A percentile compares a stretch with the other conserved stretches of the same genome.
Evolutionary conservation across 768 basidiomycete species (phyloP).

Genomic region (Leccinum sublutescens): DNA sequence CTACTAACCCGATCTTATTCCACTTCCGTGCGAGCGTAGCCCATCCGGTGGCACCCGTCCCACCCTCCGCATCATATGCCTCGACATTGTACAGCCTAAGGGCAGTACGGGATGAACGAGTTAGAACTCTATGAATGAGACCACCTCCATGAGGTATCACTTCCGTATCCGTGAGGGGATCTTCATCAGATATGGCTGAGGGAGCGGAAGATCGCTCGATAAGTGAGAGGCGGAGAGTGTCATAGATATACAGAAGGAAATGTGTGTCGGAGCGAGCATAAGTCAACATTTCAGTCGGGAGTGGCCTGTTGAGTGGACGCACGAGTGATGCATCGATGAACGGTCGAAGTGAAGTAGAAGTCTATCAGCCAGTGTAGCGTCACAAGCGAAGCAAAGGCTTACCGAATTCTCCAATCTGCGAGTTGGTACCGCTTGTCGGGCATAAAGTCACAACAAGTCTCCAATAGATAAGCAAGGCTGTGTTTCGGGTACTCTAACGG

Average conservation of each 20-base stretch:
- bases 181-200: constrained; percentile 23
- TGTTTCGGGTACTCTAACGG: constrained; percentile 74
- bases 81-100: constrained; percentile 70
- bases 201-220: constrained; percentile 57
- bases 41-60: constrained; percentile 73
- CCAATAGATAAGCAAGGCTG: constrained; percentile 79
- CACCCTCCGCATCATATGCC: constrained; percentile 62
- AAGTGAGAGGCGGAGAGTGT: constrained; percentile 84
- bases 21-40: constrained; percentile 75
- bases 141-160: constrained; percentile 30
- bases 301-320: constrained; percentile 45
- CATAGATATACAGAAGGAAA: constrained; percentile 90
- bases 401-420: constrained; percentile 97
- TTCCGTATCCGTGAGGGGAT: not conserved
- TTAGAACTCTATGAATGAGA: constrained; percentile 62
- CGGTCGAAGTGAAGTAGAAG: not conserved
- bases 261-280: constrained; percentile 98
- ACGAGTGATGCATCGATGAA: not conserved
- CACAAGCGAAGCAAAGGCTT: constrained; percentile 14
- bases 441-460: constrained; percentile 85
- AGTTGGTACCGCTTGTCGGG: constrained; percentile 96
- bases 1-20: constrained; percentile 60
- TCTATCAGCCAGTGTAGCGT: not conserved
- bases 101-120: constrained; percentile 73
- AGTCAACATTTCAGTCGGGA: constrained; percentile 83